A percentile compares a stretch with the other conserved stretches of the same genome.
phyloP scores from a whole-genome alignment of 495 filamentous ascomycete species.

The Hamigera avellanea region DNA sequence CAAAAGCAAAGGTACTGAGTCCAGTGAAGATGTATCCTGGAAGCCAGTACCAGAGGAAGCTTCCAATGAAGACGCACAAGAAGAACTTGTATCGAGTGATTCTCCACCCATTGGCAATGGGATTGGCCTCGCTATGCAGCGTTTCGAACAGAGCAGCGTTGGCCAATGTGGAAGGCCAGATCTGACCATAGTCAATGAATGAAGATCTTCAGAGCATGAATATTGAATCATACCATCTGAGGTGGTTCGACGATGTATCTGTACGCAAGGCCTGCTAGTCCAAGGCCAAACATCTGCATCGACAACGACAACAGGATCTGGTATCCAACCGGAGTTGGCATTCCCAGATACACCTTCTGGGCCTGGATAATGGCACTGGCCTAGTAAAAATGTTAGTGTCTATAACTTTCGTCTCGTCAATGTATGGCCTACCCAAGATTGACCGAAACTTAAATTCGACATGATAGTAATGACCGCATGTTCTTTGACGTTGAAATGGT shows the following conservation, averaged over 20 bases:
- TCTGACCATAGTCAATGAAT: too few relatives aligned
- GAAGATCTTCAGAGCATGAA: too few relatives aligned
- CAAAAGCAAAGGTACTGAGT: constrained; percentile 78
- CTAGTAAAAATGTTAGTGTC: too few relatives aligned
- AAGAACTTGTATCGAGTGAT: constrained; percentile 80
- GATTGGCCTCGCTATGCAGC: constrained; percentile 65
- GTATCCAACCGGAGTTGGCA: constrained; percentile 51
- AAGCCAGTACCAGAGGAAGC: constrained; percentile 70
- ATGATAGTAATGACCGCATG: constrained; percentile 70
- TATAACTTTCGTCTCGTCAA: too few relatives aligned
- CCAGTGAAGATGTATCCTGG: constrained; percentile 79
- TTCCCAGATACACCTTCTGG: too few relatives aligned
- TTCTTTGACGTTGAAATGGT: constrained; percentile 63
- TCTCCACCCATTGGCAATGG: constrained; percentile 60
- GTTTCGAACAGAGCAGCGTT: constrained; percentile 80
- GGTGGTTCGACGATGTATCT: constrained; percentile 57
- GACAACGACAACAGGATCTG: constrained; percentile 55
- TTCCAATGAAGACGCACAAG: constrained; percentile 50
- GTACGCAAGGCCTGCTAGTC: constrained; percentile 51
- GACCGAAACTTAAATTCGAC: constrained; percentile 46
- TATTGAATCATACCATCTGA: too few relatives aligned
- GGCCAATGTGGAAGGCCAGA: constrained; percentile 82
- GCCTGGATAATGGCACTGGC: too few relatives aligned
- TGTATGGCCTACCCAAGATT: too few relatives aligned
- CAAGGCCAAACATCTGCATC: constrained; percentile 64